Evolutionary conservation across 108 stramenopile species (phyloP).

Genomic region (Schizochytrium sp.): DNA sequence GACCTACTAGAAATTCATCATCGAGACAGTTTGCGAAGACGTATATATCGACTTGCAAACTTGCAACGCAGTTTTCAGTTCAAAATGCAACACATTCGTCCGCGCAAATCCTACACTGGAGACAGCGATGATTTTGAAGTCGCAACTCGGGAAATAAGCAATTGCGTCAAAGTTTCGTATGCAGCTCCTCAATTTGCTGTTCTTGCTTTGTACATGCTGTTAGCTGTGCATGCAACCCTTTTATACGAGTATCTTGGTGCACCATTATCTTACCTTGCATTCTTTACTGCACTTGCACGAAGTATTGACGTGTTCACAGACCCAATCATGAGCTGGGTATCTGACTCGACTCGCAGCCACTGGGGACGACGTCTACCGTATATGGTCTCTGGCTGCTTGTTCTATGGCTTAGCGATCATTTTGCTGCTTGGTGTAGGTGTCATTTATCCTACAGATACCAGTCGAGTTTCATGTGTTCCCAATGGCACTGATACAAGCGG

Average conservation of each 20-base stretch:
- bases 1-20: too few relatives aligned
- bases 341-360: slow-evolving; percentile 59
- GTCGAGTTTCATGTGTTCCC: background rate
- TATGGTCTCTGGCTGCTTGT: slow-evolving; percentile 61
- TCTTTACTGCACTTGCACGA: slow-evolving; percentile 67
- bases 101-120: background rate
- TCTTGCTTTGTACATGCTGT: slow-evolving; percentile 64
- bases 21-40: slow-evolving; percentile 5
- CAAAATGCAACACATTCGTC: background rate
- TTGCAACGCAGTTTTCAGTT: slow-evolving; percentile 29
- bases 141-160: background rate
- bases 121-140: slow-evolving; percentile 14
- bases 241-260: slow-evolving; percentile 68
- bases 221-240: slow-evolving; percentile 64
- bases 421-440: slow-evolving; percentile 60
- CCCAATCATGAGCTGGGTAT: slow-evolving; percentile 66
- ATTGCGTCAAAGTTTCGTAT: slow-evolving; percentile 34
- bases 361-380: slow-evolving; percentile 65
- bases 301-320: slow-evolving; percentile 66
- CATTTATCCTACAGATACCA: slow-evolving; percentile 17
- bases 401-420: slow-evolving; percentile 58
- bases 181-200: slow-evolving; percentile 65
- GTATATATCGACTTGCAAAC: background rate
- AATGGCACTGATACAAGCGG: slow-evolving; percentile 28
- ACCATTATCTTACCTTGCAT: slow-evolving; percentile 62